A percentile compares a stretch with the other conserved stretches of the same genome.
phyloP scores from a whole-genome alignment of 768 basidiomycete genomes.

The Rhodotorula babjevae region DNA sequence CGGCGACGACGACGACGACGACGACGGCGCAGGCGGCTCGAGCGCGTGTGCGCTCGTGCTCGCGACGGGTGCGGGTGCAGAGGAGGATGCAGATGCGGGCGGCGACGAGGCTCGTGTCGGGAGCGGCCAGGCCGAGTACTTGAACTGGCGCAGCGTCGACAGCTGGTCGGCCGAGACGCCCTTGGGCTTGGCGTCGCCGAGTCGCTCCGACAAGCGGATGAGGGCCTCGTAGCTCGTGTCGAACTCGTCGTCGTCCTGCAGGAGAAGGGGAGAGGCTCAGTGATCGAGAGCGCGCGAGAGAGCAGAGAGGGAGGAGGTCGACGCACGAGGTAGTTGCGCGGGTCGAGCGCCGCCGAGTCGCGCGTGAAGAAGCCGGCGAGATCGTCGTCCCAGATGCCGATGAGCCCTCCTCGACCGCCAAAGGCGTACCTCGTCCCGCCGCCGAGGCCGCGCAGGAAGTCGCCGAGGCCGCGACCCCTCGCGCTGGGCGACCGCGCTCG shows the following conservation, averaged over 20 bases:
- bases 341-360: constrained; percentile 22
- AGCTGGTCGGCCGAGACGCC: constrained; percentile 19
- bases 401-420: neutral
- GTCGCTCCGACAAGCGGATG: constrained; percentile 33
- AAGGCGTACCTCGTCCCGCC: neutral
- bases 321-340: constrained; percentile 32
- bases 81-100: too few species aligned
- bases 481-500: constrained; percentile 9
- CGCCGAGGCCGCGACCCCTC: constrained; percentile 2
- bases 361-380: constrained; percentile 1
- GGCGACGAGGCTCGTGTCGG: neutral
- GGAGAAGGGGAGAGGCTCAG: neutral
- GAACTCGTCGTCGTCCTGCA: constrained; percentile 39
- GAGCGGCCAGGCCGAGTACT: constrained; percentile 31
- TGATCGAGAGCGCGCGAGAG: neutral
- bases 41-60: constrained; percentile 9
- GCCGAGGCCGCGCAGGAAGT: constrained; percentile 18
- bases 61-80: neutral
- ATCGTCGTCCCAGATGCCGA: constrained; percentile 26
- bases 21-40: too few species aligned
- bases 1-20: too few species aligned
- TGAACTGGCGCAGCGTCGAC: constrained; percentile 9
- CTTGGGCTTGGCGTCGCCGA: constrained; percentile 39
- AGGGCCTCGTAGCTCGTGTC: constrained; percentile 40
- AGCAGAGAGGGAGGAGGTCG: too few species aligned